A percentile compares a stretch with the other conserved stretches of the same genome.
phyloP scores from a whole-genome alignment of 2,329 filamentous ascomycete genomes.

The Colletotrichum filicis region DNA sequence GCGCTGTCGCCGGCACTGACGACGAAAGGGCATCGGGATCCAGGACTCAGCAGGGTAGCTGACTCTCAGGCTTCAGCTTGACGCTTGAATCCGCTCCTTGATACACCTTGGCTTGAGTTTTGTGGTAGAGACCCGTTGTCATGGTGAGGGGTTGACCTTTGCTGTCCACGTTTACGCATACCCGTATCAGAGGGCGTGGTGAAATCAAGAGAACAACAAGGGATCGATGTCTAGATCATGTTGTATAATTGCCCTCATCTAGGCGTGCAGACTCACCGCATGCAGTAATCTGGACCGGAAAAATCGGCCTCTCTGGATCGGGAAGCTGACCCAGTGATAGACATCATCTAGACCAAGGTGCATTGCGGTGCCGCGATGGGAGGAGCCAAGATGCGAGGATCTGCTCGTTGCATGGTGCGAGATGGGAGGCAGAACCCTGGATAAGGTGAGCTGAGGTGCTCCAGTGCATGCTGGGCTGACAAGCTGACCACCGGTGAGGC shows the following conservation, averaged over 20 bases:
- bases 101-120: background rate
- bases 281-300: slow-evolving; percentile 2
- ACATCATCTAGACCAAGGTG: background rate
- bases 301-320: slow-evolving; percentile 9
- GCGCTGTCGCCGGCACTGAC: background rate
- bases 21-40: background rate
- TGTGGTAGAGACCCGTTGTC: background rate
- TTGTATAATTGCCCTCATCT: background rate
- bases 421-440: background rate
- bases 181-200: background rate
- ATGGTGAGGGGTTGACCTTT: background rate
- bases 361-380: background rate
- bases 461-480: background rate
- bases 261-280: background rate
- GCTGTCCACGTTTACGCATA: background rate
- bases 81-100: background rate
- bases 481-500: background rate
- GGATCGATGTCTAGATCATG: background rate
- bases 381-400: slow-evolving; percentile 17
- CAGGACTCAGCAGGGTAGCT: background rate
- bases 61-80: background rate
- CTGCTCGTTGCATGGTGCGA: slow-evolving; percentile 11
- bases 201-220: background rate
- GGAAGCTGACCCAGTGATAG: slow-evolving; percentile 28
- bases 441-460: background rate